Evolutionary conservation across 257 asterid species (phyloP), one percentile per base, ranked within the genome.

Genomic region (Solanum tarijense): DNA sequence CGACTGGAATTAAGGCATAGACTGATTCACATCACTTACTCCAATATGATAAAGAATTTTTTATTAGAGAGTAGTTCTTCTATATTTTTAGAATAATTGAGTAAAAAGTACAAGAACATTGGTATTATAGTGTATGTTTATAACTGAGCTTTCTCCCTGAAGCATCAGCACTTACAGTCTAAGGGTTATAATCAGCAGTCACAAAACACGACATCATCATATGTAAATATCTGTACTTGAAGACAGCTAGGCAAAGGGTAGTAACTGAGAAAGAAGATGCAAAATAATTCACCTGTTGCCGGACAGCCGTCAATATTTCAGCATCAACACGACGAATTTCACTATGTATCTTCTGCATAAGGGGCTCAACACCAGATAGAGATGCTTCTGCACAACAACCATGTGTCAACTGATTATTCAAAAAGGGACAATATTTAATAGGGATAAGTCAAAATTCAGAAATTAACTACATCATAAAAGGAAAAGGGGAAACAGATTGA

Each of bases 341-440:
- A 90, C 93, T 90, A 66, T 95, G 98, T 93, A 96, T 93, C 91
- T 94, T 96, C 91, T 96, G 98, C 98, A 96, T 91, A 86, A 96
- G 96, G 88, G 98, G 99, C 93, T 95, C 99, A 25, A 94, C 98
- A 25, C 98, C 99, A 90, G 98, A 96, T 89, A 97, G 92, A 88
- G 98, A 97, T 72, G 99, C 95, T 93, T 97, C 99, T 97, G 96
- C 93, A 91, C 13, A 89, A 86, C 66, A 89, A 89, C 81, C 83
- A 87, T 81, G 81, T 75, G 81, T 88, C 90, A 93, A 86, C 55
- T 74, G 58, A 85, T 41, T n/a, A 38, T 76, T 36, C 58, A 43
- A 11, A 27, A 27, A 18, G 18, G 29, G 68, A 48, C 48, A 20
- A 55, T 13, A n/a, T 38, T 12, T 39, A 7, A 23, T 39, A 6